phyloP scores from a whole-genome alignment of 352 stramenopile species.

The Globisporangium nunn region DNA sequence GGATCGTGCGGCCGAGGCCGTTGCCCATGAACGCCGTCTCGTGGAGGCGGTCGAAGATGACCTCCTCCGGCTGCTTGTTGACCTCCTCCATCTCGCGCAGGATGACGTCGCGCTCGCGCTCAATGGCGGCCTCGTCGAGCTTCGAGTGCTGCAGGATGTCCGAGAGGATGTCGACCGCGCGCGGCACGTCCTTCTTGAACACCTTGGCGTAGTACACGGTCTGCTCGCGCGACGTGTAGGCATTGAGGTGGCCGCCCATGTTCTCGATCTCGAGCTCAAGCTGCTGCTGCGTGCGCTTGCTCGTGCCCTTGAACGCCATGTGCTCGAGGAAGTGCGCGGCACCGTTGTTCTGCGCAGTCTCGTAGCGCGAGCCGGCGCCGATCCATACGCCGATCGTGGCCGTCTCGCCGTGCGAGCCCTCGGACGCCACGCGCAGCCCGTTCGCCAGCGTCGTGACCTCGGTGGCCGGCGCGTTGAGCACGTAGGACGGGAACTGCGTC shows the following conservation, averaged over 20 bases:
- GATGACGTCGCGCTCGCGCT: constrained; percentile 98
- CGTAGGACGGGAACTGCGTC: constrained; percentile 82
- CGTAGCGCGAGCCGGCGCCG: constrained; percentile 95
- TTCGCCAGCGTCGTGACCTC: constrained; percentile 96
- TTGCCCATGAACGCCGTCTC: constrained; percentile 97
- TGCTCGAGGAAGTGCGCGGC: constrained; percentile 99
- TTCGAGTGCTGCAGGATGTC: constrained; percentile 99
- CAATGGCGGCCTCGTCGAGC: constrained; percentile 93
- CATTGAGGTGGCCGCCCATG: constrained; percentile 99
- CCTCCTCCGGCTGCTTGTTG: constrained; percentile 98
- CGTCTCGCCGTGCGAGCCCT: constrained; percentile 95
- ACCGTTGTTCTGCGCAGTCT: constrained; percentile 98
- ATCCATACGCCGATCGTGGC: constrained; percentile 98
- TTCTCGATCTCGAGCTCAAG: constrained; percentile 99
- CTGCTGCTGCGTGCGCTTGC: constrained; percentile 94
- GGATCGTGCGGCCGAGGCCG: constrained; percentile 97
- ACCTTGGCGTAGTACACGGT: constrained; percentile 99
- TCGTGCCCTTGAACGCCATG: constrained; percentile 99
- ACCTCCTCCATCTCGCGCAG: constrained; percentile 98
- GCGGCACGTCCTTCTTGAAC: constrained; percentile 98
- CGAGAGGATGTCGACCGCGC: constrained; percentile 97
- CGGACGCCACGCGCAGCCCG: constrained; percentile 97
- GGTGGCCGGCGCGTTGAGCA: constrained; percentile 92
- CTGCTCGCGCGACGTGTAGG: constrained; percentile 99
- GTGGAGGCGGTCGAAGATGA: constrained; percentile 99